phyloP scores from a whole-genome alignment of 176 grass and related monocot genomes.

The Oryza meyeriana region DNA sequence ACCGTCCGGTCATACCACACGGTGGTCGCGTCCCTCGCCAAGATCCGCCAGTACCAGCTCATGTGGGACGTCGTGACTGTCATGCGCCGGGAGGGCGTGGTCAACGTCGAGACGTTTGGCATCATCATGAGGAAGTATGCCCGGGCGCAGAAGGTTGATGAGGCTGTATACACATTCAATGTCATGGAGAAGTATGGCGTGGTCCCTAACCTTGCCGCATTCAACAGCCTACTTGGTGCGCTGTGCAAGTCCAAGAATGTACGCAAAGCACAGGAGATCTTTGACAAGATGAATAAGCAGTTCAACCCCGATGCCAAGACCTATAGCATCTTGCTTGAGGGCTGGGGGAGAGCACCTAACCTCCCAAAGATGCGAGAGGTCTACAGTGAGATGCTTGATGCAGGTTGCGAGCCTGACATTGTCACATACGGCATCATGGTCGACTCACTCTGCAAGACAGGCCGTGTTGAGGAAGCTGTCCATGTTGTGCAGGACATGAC shows the following conservation, averaged over 20 bases:
- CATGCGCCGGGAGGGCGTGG: constrained; percentile 63
- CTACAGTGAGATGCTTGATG: constrained; percentile 59
- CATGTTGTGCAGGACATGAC: constrained; percentile 68
- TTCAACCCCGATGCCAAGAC: constrained; percentile 81
- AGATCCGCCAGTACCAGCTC: constrained; percentile 88
- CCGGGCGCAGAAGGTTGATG: constrained; percentile 71
- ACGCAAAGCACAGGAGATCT: constrained; percentile 85
- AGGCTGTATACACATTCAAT: constrained; percentile 84
- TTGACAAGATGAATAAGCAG: constrained; percentile 61
- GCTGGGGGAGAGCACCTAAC: constrained; percentile 87
- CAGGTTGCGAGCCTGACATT: constrained; percentile 77
- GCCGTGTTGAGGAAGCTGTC: constrained; percentile 71
- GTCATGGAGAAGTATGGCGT: constrained; percentile 85
- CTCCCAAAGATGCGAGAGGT: constrained; percentile 90
- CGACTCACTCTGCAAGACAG: constrained; percentile 77
- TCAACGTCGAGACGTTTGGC: constrained; percentile 84
- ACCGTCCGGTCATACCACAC: constrained; percentile 74
- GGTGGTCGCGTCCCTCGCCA: constrained; percentile 71
- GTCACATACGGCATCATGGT: constrained; percentile 98
- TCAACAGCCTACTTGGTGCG: constrained; percentile 68
- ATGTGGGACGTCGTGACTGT: constrained; percentile 80
- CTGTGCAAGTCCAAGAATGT: constrained; percentile 92
- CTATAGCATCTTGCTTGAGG: constrained; percentile 95
- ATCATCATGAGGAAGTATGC: constrained; percentile 93
- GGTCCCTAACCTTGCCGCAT: constrained; percentile 50